Percentiles rank a stretch among this genome's conserved stretches.
Conservation (phyloP, 1,284 basidiomycete genomes). For the Cryptococcus depauperatus region DNA sequence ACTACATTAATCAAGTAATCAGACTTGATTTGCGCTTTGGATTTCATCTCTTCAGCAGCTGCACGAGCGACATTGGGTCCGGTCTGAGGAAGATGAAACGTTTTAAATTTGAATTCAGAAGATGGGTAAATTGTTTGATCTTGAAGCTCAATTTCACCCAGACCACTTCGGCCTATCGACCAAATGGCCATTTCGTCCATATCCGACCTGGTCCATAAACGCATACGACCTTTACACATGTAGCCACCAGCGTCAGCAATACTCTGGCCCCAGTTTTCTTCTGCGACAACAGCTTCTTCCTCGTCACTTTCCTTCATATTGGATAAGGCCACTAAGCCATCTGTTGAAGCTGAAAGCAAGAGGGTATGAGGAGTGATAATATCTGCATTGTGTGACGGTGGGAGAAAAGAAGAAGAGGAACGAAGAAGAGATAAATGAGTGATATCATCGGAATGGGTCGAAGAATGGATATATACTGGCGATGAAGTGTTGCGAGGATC, state of each 20-base stretch:
- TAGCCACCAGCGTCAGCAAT: slow-evolving; percentile 36
- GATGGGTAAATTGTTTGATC: slow-evolving; percentile 21
- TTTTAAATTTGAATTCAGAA: slow-evolving; percentile 31
- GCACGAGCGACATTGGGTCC: slow-evolving; percentile 24
- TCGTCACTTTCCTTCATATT: slow-evolving; percentile 47
- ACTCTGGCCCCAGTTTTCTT: slow-evolving; percentile 43
- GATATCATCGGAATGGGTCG: slow-evolving; percentile 50
- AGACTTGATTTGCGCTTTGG: slow-evolving; percentile 19
- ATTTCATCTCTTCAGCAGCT: slow-evolving; percentile 27
- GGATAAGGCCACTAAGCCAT: slow-evolving; percentile 46
- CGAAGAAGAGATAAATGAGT: slow-evolving; percentile 47
- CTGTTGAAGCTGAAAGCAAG: slow-evolving; percentile 47
- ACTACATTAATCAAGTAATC: slow-evolving; percentile 42
- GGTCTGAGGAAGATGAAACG: slow-evolving; percentile 17
- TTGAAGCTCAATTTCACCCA: slow-evolving; percentile 37
- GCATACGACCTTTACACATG: slow-evolving; percentile 26
- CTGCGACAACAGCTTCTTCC: slow-evolving; percentile 46
- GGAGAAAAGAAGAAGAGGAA: slow-evolving; percentile 28
- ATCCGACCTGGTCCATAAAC: slow-evolving; percentile 44
- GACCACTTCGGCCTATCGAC: slow-evolving; percentile 27
- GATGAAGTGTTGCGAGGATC: slow-evolving; percentile 12
- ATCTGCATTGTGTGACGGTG: slow-evolving; percentile 14
- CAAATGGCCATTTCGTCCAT: slow-evolving; percentile 43
- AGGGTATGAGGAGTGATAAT: slow-evolving; percentile 24
- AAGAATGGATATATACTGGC: slow-evolving; percentile 45